These are phyloP conservation scores for Calonectria leucothoes DNA, from an alignment of 2,329 filamentous ascomycete species.

Conservation along the genomic window DNA sequence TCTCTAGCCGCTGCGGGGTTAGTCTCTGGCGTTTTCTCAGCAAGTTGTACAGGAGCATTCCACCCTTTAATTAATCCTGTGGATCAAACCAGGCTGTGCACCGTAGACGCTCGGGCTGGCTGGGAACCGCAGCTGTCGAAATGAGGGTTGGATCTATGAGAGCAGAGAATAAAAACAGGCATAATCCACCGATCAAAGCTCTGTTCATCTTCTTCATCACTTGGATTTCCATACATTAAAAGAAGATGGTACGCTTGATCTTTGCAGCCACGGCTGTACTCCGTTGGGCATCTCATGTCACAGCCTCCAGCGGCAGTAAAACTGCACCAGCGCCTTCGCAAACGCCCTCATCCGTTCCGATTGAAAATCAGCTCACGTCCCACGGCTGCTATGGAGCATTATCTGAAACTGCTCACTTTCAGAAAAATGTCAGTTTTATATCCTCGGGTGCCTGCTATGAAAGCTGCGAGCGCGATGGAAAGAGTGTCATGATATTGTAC, in stretches of 20 bases:
- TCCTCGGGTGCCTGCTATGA: neutral
- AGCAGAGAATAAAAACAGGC: neutral
- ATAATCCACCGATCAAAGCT: neutral
- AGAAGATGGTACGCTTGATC: neutral
- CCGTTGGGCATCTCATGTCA: neutral
- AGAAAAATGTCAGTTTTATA: neutral
- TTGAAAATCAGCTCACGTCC: neutral
- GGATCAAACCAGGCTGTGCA: neutral
- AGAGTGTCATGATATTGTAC: slow-evolving; percentile 13
- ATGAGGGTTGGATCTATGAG: neutral
- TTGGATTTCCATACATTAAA: too few relatives aligned
- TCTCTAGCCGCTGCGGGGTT: neutral
- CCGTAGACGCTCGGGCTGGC: too few relatives aligned
- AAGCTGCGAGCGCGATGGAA: neutral
- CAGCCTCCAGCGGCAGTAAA: too few relatives aligned
- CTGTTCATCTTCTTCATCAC: neutral
- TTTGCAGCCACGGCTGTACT: neutral
- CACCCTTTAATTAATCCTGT: neutral
- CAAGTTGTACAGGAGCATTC: neutral
- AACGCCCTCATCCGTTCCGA: slow-evolving; percentile 33
- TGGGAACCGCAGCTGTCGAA: neutral
- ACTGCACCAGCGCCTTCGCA: slow-evolving; percentile 53
- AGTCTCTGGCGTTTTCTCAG: neutral
- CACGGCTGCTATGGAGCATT: slow-evolving; percentile 33
- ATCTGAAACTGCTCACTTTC: neutral